These are phyloP conservation scores for Aspergillus ruber DNA, from an alignment of 2,329 filamentous ascomycete species.

Conservation along the genomic window DNA sequence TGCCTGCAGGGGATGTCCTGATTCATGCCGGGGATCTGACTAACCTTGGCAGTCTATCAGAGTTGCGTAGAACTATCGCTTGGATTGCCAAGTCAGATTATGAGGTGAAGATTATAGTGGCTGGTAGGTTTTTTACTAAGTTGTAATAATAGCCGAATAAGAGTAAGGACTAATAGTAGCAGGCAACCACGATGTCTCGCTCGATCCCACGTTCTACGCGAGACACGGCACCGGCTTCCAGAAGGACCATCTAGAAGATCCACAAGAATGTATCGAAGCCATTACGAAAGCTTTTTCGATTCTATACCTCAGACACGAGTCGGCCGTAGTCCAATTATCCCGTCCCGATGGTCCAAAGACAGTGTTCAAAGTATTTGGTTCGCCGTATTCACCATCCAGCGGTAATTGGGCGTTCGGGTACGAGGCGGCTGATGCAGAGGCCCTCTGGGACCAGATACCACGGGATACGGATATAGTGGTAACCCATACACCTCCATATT, in stretches of 20 bases:
- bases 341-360: slow-evolving; percentile 42
- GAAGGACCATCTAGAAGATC: slow-evolving; percentile 40
- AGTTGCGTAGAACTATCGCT: slow-evolving; percentile 46
- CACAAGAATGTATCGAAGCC: slow-evolving; percentile 39
- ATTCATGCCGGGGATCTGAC: slow-evolving; percentile 56
- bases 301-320: slow-evolving; percentile 48
- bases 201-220: slow-evolving; percentile 45
- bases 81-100: slow-evolving; percentile 51
- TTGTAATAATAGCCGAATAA: background rate
- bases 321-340: slow-evolving; percentile 39
- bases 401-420: slow-evolving; percentile 54
- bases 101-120: slow-evolving; percentile 50
- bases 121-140: slow-evolving; percentile 36
- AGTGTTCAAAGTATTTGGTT: slow-evolving; percentile 52
- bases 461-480: slow-evolving; percentile 48
- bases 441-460: slow-evolving; percentile 47
- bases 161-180: background rate
- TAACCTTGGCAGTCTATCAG: slow-evolving; percentile 47
- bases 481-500: slow-evolving; percentile 51
- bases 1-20: slow-evolving; percentile 52
- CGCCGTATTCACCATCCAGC: slow-evolving; percentile 46
- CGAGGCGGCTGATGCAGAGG: slow-evolving; percentile 31
- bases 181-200: slow-evolving; percentile 55
- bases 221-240: slow-evolving; percentile 38
- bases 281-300: slow-evolving; percentile 38